Evolutionary conservation across 192 early-diverging fungal species (phyloP).

Genomic region (Backusella psychrophila): DNA sequence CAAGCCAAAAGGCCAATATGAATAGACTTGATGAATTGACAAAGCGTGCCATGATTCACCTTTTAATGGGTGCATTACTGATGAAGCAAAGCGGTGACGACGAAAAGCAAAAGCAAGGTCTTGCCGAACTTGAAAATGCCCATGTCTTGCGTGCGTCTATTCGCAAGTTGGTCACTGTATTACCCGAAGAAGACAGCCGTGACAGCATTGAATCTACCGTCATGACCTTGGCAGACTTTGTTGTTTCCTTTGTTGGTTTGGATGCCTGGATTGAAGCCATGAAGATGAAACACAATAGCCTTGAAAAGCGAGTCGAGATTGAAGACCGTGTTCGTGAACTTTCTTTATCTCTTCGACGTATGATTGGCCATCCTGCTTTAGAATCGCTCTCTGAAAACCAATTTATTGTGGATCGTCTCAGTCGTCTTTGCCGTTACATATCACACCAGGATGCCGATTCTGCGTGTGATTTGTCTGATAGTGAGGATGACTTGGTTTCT

Average conservation of each 20-base stretch:
- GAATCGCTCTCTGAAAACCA: neutral
- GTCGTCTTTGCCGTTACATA: neutral
- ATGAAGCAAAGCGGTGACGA: neutral
- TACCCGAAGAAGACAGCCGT: neutral
- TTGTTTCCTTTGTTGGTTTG: constrained; percentile 14
- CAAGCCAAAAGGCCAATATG: neutral
- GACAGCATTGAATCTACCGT: constrained; percentile 7
- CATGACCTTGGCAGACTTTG: constrained; percentile 25
- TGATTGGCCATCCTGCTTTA: constrained; percentile 5
- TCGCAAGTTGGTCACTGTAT: neutral
- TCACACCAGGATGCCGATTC: constrained; percentile 7
- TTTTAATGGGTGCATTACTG: neutral
- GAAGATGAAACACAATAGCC: neutral
- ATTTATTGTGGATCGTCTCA: constrained; percentile 5
- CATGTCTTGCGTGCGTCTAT: neutral
- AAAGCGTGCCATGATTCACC: constrained; percentile 1
- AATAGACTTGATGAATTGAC: neutral
- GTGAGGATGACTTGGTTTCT: neutral
- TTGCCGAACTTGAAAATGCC: neutral
- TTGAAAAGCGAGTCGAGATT: neutral
- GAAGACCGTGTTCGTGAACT: constrained; percentile 10
- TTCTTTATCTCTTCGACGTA: neutral
- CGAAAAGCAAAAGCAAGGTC: constrained; percentile 6
- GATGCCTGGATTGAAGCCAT: constrained; percentile 21
- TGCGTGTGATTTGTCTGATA: constrained; percentile 12